Percentiles rank a stretch among this genome's conserved stretches.
Evolutionary conservation across 305 asterid genomes (phyloP).

Genomic region (Fraxinus baroniana): DNA sequence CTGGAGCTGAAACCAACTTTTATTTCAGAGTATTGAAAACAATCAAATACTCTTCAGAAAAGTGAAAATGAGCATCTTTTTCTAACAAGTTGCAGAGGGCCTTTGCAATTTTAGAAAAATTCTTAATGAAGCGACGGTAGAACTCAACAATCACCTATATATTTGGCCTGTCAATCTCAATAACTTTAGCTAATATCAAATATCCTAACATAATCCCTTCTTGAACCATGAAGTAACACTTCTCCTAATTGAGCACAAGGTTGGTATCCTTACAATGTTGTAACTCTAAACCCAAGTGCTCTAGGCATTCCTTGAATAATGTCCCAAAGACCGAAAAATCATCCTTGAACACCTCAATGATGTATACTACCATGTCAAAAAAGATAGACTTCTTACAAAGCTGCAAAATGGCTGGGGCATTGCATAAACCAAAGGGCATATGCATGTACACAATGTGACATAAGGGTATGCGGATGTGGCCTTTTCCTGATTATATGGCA

Average conservation of each 20-base stretch:
- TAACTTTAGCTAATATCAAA: neutral
- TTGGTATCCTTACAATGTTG: too few species aligned
- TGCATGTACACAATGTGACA: neutral
- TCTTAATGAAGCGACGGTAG: neutral
- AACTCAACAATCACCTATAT: neutral
- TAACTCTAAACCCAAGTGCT: neutral
- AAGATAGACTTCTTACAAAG: neutral
- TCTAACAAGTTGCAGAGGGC: neutral
- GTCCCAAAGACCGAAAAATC: neutral
- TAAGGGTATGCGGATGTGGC: neutral
- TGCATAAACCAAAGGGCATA: neutral
- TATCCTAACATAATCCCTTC: neutral
- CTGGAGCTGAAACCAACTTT: neutral
- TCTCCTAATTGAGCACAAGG: too few species aligned
- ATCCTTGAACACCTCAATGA: neutral
- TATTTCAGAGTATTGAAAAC: neutral
- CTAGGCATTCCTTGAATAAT: neutral
- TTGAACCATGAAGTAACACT: neutral
- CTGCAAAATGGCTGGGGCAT: neutral
- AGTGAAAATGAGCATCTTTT: neutral
- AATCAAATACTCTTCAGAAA: neutral
- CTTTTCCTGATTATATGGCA: neutral
- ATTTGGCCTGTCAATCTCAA: neutral
- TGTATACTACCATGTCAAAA: neutral
- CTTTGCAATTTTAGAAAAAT: too few species aligned